Evolutionary conservation across 192 early-diverging fungal species (phyloP), one percentile per base, ranked within the genome.

Genomic region (Chytriomyces confervae): DNA sequence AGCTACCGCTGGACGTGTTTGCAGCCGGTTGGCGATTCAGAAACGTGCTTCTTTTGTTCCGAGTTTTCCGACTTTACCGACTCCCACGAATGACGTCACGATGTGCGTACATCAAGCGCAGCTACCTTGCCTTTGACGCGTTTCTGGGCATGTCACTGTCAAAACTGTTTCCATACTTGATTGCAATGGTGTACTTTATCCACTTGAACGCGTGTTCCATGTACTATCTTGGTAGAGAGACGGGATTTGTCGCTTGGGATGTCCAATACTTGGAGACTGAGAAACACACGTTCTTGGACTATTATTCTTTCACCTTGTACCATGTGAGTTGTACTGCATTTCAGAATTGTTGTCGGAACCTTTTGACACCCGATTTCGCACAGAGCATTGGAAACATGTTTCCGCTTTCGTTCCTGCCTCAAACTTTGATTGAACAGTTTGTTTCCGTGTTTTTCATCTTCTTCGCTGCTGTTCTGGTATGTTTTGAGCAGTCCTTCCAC

Each of bases 311-410:
- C 4, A 36, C 36, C 36, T 4, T 36, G 36, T 36, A 36, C 36
- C 36, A 36, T 36, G 36, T 36, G 36, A 36, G 36, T 36, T 36
- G 36, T 36, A 0, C 4, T 36, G 1, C 0, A 36, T 36, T 3
- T 2, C 36, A 36, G 36, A 0, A 4, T 36, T 36, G 36, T 36
- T 36, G 4, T 36, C 36, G 36, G 36, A 4, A 36, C 2, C 36
- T 36, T 36, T 36, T 36, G 36, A 36, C 36, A 36, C 36, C 36
- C 36, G 3, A 60, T 60, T 60, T 60, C 5, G 13, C 20, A 27
- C 27, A 60, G n/a, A 80, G 83, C 11, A 71, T 79, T 48, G 61
- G 64, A 10, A 82, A 82, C 51, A 83, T 77, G 6, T 84, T 84
- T 46, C 83, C 77, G 64, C 64, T 75, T 61, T 29, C 9, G 18